Evolutionary conservation across 2,329 filamentous ascomycete genomes (phyloP).

Genomic region (Lachnellula cervina): DNA sequence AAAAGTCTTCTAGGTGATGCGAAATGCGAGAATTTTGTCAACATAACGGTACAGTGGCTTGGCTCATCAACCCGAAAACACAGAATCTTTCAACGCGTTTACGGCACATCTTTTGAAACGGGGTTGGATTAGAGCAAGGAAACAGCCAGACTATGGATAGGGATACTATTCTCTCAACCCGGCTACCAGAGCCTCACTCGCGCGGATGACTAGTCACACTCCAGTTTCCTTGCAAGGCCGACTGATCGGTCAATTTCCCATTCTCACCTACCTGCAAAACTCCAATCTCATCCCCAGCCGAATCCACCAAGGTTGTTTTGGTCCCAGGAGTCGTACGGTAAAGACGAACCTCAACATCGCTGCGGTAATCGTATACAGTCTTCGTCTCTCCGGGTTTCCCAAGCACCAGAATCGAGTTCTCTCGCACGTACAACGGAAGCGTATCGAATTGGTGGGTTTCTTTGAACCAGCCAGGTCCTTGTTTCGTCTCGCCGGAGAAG

Average conservation of each 20-base stretch:
- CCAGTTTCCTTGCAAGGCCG: slow-evolving; percentile 37
- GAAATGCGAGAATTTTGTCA: no score
- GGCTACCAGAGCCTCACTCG: neutral
- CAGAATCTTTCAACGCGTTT: no score
- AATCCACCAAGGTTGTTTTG: slow-evolving; percentile 39
- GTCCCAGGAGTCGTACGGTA: slow-evolving; percentile 41
- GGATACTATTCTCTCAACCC: no score
- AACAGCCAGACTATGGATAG: no score
- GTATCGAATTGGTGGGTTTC: slow-evolving; percentile 45
- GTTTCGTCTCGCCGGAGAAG: slow-evolving; percentile 38
- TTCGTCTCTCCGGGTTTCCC: slow-evolving; percentile 25
- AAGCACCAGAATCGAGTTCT: slow-evolving; percentile 31
- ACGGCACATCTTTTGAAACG: no score
- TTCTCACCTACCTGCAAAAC: slow-evolving; percentile 36
- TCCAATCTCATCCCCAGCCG: slow-evolving; percentile 38
- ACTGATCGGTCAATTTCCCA: slow-evolving; percentile 37
- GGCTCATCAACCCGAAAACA: no score
- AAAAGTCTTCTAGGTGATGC: no score
- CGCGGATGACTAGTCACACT: slow-evolving; percentile 7
- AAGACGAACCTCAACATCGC: slow-evolving; percentile 40
- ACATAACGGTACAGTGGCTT: no score
- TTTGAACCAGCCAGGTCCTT: slow-evolving; percentile 40
- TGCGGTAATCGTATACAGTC: slow-evolving; percentile 29
- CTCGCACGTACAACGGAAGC: slow-evolving; percentile 42
- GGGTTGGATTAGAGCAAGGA: no score